A percentile compares a stretch with the other conserved stretches of the same genome.
These are phyloP conservation scores for Fagopyrum esculentum DNA, from an alignment of 148 eudicot genomes.

Conservation along the genomic window DNA sequence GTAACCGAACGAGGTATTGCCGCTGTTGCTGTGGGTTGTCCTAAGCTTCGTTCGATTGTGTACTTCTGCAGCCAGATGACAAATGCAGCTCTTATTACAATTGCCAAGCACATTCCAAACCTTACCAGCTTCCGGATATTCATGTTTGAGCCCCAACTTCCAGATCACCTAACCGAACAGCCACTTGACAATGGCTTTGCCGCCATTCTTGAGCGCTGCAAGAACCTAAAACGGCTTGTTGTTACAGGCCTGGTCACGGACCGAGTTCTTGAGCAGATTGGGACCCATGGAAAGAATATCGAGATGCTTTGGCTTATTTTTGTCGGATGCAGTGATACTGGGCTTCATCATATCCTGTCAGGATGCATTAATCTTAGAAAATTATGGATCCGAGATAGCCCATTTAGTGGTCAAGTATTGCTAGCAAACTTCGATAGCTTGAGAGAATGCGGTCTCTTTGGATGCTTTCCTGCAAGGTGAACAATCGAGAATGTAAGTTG, in stretches of 20 bases:
- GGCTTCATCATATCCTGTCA: conserved; percentile 61
- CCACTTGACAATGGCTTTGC: conserved; percentile 86
- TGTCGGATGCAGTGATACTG: conserved; percentile 75
- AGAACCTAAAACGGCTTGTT: conserved; percentile 59
- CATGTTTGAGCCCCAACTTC: conserved; percentile 65
- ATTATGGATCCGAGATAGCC: conserved; percentile 87
- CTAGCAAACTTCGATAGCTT: conserved; percentile 66
- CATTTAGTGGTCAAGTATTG: conserved; percentile 78
- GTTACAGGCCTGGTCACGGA: conserved; percentile 84
- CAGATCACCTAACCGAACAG: conserved; percentile 66
- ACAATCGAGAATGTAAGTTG: conserved; percentile 61
- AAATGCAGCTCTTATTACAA: conserved; percentile 58
- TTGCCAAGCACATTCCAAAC: conserved; percentile 66
- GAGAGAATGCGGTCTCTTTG: conserved; percentile 99
- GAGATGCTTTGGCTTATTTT: conserved; percentile 90
- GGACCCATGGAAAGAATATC: conserved; percentile 66
- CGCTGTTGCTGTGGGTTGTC: conserved; percentile 73
- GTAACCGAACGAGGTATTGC: conserved; percentile 84
- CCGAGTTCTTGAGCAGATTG: conserved; percentile 62
- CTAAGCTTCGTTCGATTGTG: conserved; percentile 73
- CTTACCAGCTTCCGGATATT: conserved; percentile 71
- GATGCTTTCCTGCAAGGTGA: conserved; percentile 90
- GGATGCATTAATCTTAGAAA: conserved; percentile 79
- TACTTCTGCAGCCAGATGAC: conserved; percentile 90
- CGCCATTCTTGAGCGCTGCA: conserved; percentile 81